Percentiles rank a stretch among this genome's conserved stretches.
Conservation (phyloP, 139 green algal species). For the Coccomyxa sp. region DNA sequence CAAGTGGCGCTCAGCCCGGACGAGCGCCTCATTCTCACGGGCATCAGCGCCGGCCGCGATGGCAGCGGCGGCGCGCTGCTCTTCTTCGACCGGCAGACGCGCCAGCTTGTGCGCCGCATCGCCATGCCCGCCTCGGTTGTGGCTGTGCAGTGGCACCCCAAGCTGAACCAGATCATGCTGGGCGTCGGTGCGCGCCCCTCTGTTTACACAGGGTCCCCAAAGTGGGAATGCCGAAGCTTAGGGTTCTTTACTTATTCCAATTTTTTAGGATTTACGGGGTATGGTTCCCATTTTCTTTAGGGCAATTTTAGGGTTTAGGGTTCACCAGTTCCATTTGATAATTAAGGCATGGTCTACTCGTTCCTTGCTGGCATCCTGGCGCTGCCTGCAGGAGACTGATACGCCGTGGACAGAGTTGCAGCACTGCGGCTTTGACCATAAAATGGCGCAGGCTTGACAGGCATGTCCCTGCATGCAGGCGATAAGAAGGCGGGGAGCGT, state of each 20-base stretch:
- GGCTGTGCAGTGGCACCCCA: conserved; percentile 76
- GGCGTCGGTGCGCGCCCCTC: conserved; percentile 48
- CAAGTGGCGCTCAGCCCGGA: conserved; percentile 64
- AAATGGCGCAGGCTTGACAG: too few relatives aligned
- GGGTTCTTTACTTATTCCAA: too few relatives aligned
- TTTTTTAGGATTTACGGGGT: too few relatives aligned
- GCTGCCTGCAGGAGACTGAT: too few relatives aligned
- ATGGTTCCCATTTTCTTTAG: too few relatives aligned
- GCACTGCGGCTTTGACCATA: too few relatives aligned
- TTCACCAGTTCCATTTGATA: too few relatives aligned
- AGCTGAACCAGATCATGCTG: conserved; percentile 94
- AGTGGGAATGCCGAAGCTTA: neutral
- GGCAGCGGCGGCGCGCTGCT: conserved; percentile 17
- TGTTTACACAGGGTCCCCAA: neutral
- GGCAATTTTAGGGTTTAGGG: too few relatives aligned
- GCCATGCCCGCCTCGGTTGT: conserved; percentile 55
- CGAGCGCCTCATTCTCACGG: conserved; percentile 74
- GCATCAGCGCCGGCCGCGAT: conserved; percentile 31
- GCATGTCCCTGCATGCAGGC: conserved; percentile 14
- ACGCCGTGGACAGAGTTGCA: too few relatives aligned
- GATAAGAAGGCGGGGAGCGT: conserved; percentile 50
- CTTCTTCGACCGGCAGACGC: conserved; percentile 35
- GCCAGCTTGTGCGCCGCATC: conserved; percentile 43
- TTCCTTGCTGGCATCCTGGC: too few relatives aligned
- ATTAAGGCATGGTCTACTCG: too few relatives aligned